These are phyloP conservation scores for Zalerion maritima DNA, from an alignment of 495 filamentous ascomycete genomes.

Conservation along the genomic window DNA sequence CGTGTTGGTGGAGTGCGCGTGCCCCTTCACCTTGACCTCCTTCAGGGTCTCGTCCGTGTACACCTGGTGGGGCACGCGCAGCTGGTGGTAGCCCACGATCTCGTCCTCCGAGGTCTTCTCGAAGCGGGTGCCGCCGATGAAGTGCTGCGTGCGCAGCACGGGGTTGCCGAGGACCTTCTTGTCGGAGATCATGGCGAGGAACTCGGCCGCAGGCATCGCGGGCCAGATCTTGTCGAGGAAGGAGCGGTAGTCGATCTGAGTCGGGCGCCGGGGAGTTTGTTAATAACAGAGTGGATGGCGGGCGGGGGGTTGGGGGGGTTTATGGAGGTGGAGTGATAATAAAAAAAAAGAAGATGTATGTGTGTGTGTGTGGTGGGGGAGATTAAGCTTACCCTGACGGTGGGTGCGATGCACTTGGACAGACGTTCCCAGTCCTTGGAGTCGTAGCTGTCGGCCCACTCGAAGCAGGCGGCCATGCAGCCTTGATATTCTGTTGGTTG, in stretches of 20 bases:
- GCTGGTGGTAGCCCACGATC: conserved; percentile 59
- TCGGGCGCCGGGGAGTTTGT: too few relatives aligned
- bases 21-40: conserved; percentile 44
- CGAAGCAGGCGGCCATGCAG: conserved; percentile 38
- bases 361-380: conserved; percentile 2
- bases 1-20: conserved; percentile 55
- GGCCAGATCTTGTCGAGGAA: conserved; percentile 60
- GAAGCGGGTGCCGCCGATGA: conserved; percentile 60
- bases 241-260: conserved; percentile 55
- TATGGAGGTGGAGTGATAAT: not conserved
- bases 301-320: conserved; percentile 1
- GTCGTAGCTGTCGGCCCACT: conserved; percentile 79
- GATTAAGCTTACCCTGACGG: conserved; percentile 42
- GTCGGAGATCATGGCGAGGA: conserved; percentile 52
- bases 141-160: conserved; percentile 59
- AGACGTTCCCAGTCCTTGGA: conserved; percentile 67
- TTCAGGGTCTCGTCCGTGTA: conserved; percentile 40
- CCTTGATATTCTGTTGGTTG: conserved; percentile 44
- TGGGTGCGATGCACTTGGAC: conserved; percentile 55
- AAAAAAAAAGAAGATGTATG: conserved; percentile 1
- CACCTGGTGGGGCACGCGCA: conserved; percentile 56
- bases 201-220: conserved; percentile 57
- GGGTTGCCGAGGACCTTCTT: conserved; percentile 55
- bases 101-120: conserved; percentile 53
- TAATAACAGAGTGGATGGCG: conserved; percentile 2